Percentiles rank a stretch among this genome's conserved stretches.
Conservation (phyloP, 306 rosid species). For the Herpetospermum pedunculosum region DNA sequence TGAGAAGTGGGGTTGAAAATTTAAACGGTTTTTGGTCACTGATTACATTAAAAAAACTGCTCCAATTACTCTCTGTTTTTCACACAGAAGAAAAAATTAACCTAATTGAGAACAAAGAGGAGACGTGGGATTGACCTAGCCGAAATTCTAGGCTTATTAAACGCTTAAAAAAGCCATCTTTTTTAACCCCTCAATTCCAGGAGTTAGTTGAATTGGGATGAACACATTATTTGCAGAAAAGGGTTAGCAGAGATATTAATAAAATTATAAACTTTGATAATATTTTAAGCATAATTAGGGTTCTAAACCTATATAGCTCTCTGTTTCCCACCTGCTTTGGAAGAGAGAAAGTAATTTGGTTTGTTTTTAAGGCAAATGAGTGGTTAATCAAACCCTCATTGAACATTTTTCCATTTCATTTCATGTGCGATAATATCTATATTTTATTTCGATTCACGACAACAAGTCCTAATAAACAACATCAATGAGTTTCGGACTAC, state of each 20-base stretch:
- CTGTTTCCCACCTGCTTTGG: neutral
- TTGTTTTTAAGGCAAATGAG: neutral
- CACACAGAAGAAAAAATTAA: neutral
- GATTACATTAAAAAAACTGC: neutral
- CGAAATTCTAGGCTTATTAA: neutral
- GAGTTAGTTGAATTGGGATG: neutral
- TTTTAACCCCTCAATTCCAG: neutral
- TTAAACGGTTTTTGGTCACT: neutral
- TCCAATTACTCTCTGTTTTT: neutral
- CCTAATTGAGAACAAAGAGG: neutral
- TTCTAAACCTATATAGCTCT: neutral
- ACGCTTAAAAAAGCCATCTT: neutral
- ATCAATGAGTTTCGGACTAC: too few species aligned
- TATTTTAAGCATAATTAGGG: neutral
- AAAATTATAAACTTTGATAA: neutral
- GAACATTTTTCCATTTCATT: too few species aligned
- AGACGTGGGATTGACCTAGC: neutral
- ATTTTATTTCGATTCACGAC: too few species aligned
- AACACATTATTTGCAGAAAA: neutral
- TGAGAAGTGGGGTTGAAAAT: constrained; percentile 3
- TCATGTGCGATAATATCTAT: too few species aligned
- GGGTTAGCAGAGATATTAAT: neutral
- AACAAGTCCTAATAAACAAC: too few species aligned
- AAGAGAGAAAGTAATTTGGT: neutral
- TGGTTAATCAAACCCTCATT: neutral